Percentiles rank a stretch among this genome's conserved stretches.
phyloP scores from a whole-genome alignment of 805 yeast species.

The Metschnikowia colocasiae region DNA sequence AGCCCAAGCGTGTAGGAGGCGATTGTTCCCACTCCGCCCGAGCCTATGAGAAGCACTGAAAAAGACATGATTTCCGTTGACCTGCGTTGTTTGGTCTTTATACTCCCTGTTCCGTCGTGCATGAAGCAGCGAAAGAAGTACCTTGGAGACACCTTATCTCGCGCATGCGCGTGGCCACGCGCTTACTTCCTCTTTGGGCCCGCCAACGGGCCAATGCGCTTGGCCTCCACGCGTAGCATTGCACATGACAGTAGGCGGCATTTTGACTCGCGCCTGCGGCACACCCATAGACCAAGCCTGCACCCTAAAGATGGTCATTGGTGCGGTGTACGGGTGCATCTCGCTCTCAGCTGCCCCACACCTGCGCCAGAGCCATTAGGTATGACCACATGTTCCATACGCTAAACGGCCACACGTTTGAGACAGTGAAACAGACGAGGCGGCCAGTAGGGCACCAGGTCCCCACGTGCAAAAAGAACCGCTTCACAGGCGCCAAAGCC shows the following conservation, averaged over 20 bases:
- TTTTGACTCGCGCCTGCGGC: too few relatives aligned
- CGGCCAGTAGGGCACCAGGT: constrained; percentile 13
- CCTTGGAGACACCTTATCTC: background rate
- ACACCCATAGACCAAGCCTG: too few relatives aligned
- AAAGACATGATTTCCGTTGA: background rate
- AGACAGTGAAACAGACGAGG: constrained; percentile 8
- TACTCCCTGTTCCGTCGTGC: background rate
- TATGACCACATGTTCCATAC: constrained; percentile 16
- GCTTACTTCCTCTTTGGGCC: constrained; percentile 1
- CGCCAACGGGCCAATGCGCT: too few relatives aligned
- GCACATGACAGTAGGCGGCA: too few relatives aligned
- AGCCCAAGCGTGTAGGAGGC: constrained; percentile 60
- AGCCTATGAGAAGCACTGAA: constrained; percentile 58
- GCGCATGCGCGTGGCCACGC: background rate
- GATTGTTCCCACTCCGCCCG: constrained; percentile 85
- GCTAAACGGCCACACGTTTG: constrained; percentile 10
- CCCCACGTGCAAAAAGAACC: constrained; percentile 7
- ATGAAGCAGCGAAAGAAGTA: background rate
- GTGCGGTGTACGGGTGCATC: background rate
- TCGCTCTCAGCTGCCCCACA: background rate
- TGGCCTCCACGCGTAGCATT: background rate
- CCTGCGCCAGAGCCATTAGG: background rate
- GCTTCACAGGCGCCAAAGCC: constrained; percentile 17
- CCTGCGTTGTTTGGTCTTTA: too few relatives aligned
- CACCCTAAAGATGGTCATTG: too few relatives aligned